phyloP scores from a whole-genome alignment of 148 eudicot species.

The Pouteria glomerata region DNA sequence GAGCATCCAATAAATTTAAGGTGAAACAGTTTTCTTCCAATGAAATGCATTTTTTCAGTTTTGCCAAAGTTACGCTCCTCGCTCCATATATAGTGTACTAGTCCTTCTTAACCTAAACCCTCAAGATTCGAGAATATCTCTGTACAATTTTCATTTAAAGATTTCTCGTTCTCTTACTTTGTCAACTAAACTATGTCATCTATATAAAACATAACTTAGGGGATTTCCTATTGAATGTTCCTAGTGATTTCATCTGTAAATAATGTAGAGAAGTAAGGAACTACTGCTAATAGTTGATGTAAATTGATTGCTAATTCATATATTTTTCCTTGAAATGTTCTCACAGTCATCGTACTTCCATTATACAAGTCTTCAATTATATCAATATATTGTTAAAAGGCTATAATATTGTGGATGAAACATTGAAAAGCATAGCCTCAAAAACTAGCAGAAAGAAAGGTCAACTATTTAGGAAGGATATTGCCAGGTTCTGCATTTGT shows the following conservation, averaged over 20 bases:
- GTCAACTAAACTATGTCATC: too few relatives aligned
- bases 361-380: not conserved
- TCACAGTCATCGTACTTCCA: not conserved
- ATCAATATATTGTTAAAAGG: not conserved
- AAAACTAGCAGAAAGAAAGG: not conserved
- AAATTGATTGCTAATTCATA: too few relatives aligned
- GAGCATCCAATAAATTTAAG: not conserved
- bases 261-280: too few relatives aligned
- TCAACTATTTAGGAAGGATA: conserved; percentile 1
- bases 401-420: not conserved
- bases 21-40: not conserved
- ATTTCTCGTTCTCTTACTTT: too few relatives aligned
- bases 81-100: not conserved
- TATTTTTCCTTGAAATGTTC: too few relatives aligned
- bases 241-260: too few relatives aligned
- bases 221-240: too few relatives aligned
- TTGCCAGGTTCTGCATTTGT: not conserved
- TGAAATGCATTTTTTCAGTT: not conserved
- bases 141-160: too few relatives aligned
- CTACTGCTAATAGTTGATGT: too few relatives aligned
- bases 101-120: not conserved
- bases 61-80: not conserved
- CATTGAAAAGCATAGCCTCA: not conserved
- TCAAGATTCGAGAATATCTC: too few relatives aligned
- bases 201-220: too few relatives aligned